Base-by-base conservation (phyloP, 2,329 filamentous ascomycete species). In the Thermomyces lanuginosus region DNA sequence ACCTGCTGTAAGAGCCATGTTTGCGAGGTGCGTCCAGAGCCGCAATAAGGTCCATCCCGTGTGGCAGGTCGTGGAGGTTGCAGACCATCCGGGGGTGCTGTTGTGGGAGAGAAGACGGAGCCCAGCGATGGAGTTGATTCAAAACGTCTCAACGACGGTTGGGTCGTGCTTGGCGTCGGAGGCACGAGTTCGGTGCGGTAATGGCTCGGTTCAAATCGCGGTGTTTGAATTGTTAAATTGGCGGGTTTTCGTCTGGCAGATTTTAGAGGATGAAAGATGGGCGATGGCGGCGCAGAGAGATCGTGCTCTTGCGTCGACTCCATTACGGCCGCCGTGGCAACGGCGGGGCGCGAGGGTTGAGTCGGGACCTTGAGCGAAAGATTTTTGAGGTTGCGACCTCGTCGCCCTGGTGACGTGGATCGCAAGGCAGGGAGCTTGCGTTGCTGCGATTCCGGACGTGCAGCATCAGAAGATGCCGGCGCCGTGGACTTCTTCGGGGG, bases 111-210 rank as follows among this genome's bases (percentile, higher is more conserved):
- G 27, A 63, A 58, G 26, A 72, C 38, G 4, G 53, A 51, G 9
- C 64, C 61, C 21, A 73, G 48, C 4, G 68, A 69, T 3, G 69
- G 69, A 2, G 69, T 72, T 2, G 69, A 73, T 43, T 72, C 67
- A 21, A 70, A 66, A 36, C 72, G 69, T 30, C 68, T 62, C 27
- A 74, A 49, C 10, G 60, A 56, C 13, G 26, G 17, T 21, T 24
- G 8, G 16, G 24, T 21, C 24, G 61, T 53, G 11, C 57, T 57
- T 3, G 70, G 69, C 5, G 69, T 74, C 1, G 66, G 64, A 7
- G 69, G 70, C 9, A 72, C 64, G 10, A 61, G 46, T 23, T 65
- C 56, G n/a, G 56, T 42, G 21, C 55, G 44, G n/a, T n/a, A n/a
- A n/a, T n/a, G n/a, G 29, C 53, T 55, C 30, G 56, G 58, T 5